Base-by-base conservation (phyloP, 352 stramenopile species). In the Phytopythium sindhum region DNA sequence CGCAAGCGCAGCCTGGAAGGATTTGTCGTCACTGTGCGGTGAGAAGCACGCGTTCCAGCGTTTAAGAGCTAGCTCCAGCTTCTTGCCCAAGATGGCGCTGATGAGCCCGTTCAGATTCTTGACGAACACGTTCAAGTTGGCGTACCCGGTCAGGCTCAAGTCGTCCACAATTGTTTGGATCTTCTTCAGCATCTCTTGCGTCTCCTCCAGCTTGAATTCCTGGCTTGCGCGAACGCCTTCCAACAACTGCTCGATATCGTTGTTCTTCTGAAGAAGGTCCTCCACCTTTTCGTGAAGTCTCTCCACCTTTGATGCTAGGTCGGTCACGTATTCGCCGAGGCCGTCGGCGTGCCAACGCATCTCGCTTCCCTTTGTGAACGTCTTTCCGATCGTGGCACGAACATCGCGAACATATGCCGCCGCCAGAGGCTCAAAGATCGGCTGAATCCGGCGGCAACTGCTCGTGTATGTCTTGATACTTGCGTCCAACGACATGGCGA, bases 271-370 rank as follows among this genome's bases (percentile, higher is more conserved):
- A 31, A 97, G 69, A 28, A 99, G 77, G 31, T 99, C 96, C 65
- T 99, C 96, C 15, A 99, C 95, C 64, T 98, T 98, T 63, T 99
- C 97, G 64, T 99, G 97, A 48, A 99, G 88, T 39, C 86, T 89
- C 59, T 98, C 95, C 1, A 99, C 97, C 61, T 98, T 94, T 31
- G 91, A 84, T 28, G 96, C 82, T 56, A 98, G 76, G 60, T 96
- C 84, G 4, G 76, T 82, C 11, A 97, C 91, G 62, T 96, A 97
- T 29, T 97, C 85, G 7, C 79, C 85, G 28, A 97, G 67, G 23
- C 85, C 77, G 60, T 97, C 86, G n/a, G 88, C 86, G 70, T 95
- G 88, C 85, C 85, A 96, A 52, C 86, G 75, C 79, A 95, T 95
- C 61, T 97, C 89, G 53, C 92, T 95, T 21, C 86, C 88, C 61